These are phyloP conservation scores for Salix koriyanagi DNA, from an alignment of 345 rosid genomes.

Conservation along the genomic window DNA sequence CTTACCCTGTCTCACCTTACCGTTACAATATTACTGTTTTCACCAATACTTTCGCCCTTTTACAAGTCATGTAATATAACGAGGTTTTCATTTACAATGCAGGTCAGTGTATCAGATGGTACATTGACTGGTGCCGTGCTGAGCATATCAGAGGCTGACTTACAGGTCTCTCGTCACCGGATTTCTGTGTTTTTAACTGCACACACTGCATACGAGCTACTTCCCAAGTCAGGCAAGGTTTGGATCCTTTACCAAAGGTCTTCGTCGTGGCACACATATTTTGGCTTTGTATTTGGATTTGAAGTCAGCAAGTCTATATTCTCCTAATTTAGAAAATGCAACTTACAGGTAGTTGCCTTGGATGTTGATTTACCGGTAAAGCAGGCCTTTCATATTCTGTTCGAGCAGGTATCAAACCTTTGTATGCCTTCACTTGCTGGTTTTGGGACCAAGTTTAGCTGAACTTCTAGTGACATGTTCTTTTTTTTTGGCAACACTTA, in stretches of 20 bases:
- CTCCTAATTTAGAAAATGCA: slow-evolving; percentile 21
- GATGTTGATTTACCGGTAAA: slow-evolving; percentile 31
- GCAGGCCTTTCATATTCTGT: slow-evolving; percentile 23
- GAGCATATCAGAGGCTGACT: slow-evolving; percentile 20
- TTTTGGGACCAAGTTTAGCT: background rate
- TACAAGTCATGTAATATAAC: background rate
- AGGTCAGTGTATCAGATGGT: slow-evolving; percentile 41
- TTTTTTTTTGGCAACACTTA: background rate
- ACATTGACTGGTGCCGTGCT: slow-evolving; percentile 21
- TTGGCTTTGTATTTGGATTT: background rate
- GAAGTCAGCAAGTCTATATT: background rate
- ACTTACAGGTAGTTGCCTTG: slow-evolving; percentile 28
- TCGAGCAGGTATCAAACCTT: slow-evolving; percentile 23
- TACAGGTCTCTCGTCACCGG: slow-evolving; percentile 29
- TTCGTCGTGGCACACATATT: background rate
- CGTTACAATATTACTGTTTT: slow-evolving; percentile 1
- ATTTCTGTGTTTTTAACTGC: slow-evolving; percentile 52
- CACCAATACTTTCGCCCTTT: background rate
- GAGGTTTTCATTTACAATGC: slow-evolving; percentile 13
- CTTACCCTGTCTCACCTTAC: background rate
- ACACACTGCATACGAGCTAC: slow-evolving; percentile 85
- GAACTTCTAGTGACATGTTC: background rate
- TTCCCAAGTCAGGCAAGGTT: slow-evolving; percentile 99
- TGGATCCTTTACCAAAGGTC: slow-evolving; percentile 34
- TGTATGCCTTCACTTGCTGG: background rate